Evolutionary conservation across 225 moss, liverwort and hornwort genomes (phyloP).

Genomic region (Takakia lepidozioides): DNA sequence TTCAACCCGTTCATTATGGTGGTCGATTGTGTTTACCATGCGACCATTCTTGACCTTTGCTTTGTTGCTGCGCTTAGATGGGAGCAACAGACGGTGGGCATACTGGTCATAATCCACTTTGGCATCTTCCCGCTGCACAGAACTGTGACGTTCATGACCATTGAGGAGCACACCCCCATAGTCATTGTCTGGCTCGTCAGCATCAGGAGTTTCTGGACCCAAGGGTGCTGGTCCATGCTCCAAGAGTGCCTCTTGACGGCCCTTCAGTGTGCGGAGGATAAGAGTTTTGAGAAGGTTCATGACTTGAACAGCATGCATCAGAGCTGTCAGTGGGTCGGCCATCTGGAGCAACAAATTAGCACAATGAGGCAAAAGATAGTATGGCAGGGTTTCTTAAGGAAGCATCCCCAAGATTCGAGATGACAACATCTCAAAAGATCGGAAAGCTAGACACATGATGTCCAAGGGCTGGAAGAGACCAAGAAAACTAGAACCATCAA

Average conservation of each 20-base stretch:
- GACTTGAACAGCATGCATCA: slow-evolving; percentile 99
- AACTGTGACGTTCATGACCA: slow-evolving; percentile 31
- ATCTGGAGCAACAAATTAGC: slow-evolving; percentile 44
- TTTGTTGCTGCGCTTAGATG: slow-evolving; percentile 60
- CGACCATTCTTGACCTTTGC: slow-evolving; percentile 68
- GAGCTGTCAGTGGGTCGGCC: slow-evolving; percentile 90
- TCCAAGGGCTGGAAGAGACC: no score
- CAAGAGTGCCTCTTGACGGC: slow-evolving; percentile 60
- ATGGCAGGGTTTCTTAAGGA: no score
- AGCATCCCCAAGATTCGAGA: no score
- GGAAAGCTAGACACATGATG: no score
- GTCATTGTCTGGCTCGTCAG: slow-evolving; percentile 70
- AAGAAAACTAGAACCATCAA: neutral
- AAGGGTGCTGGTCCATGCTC: slow-evolving; percentile 41
- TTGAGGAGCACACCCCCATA: slow-evolving; percentile 46
- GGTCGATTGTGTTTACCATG: slow-evolving; percentile 88
- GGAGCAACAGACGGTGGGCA: slow-evolving; percentile 34
- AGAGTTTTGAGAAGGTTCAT: slow-evolving; percentile 96
- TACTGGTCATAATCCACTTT: slow-evolving; percentile 62
- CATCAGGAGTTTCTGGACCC: slow-evolving; percentile 60
- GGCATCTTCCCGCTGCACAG: slow-evolving; percentile 23
- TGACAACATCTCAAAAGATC: no score
- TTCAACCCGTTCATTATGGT: slow-evolving; percentile 88
- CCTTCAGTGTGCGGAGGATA: slow-evolving; percentile 69
- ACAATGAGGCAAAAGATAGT: neutral